A percentile compares a stretch with the other conserved stretches of the same genome.
Evolutionary conservation across 192 early-diverging fungal species (phyloP).

Genomic region (Umbelopsis sp.): DNA sequence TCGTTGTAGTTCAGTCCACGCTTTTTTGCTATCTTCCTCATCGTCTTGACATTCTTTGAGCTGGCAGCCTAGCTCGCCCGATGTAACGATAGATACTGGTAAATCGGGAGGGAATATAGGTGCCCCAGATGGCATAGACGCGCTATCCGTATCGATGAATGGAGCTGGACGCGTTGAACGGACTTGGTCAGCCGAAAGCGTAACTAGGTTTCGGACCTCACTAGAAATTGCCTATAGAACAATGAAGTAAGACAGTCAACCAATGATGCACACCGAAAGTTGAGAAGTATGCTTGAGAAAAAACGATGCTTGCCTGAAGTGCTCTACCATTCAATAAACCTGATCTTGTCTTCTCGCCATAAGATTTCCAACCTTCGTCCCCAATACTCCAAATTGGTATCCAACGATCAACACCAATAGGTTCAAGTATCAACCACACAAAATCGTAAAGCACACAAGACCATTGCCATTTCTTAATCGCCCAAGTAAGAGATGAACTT

Average conservation of each 20-base stretch:
- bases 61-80: not conserved
- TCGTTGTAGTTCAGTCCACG: slow-evolving; percentile 9
- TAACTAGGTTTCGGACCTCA: slow-evolving; percentile 3
- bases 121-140: not conserved
- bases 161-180: not conserved
- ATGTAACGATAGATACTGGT: slow-evolving; percentile 8
- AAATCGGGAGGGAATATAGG: not conserved
- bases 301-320: not conserved
- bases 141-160: not conserved
- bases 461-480: slow-evolving; percentile 18
- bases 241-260: not conserved
- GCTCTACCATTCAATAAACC: slow-evolving; percentile 12
- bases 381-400: slow-evolving; percentile 12
- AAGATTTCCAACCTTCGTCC: not conserved
- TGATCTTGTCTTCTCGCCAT: not conserved
- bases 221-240: not conserved
- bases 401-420: slow-evolving; percentile 7
- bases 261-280: not conserved
- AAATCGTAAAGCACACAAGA: slow-evolving; percentile 4
- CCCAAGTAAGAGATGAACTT: not conserved
- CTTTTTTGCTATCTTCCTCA: not conserved
- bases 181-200: slow-evolving; percentile 7
- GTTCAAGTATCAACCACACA: slow-evolving; percentile 9
- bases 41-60: slow-evolving; percentile 12
- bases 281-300: no score